Percentiles rank a stretch among this genome's conserved stretches.
These are phyloP conservation scores for Thielaviopsis ethacetica DNA, from an alignment of 2,329 filamentous ascomycete species.

Conservation along the genomic window DNA sequence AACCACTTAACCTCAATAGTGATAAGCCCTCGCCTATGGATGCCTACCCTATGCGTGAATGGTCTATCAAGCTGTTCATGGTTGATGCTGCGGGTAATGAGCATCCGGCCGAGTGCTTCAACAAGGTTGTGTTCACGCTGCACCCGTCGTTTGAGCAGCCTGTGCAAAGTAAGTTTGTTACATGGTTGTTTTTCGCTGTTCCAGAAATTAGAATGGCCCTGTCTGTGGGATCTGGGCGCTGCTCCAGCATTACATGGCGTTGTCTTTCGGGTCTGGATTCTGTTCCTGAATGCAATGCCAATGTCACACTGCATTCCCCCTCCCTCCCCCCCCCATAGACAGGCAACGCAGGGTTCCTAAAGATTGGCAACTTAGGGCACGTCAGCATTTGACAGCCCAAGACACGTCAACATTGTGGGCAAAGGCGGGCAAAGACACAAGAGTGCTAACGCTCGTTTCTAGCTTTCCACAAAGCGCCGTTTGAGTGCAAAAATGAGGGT, in stretches of 20 bases:
- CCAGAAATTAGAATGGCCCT: slow-evolving; percentile 12
- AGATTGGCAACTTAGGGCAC: too few species aligned
- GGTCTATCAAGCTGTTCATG: slow-evolving; percentile 75
- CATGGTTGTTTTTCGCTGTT: not conserved
- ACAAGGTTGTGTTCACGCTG: slow-evolving; percentile 81
- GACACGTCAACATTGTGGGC: too few species aligned
- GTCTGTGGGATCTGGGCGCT: too few species aligned
- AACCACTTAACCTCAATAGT: slow-evolving; percentile 29
- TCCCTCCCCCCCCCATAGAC: too few species aligned
- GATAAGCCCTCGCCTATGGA: slow-evolving; percentile 68
- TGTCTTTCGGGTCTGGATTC: too few species aligned
- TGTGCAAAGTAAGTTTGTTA: slow-evolving; percentile 56
- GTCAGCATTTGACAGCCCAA: too few species aligned
- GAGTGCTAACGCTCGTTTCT: not conserved
- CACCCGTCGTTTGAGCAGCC: slow-evolving; percentile 88
- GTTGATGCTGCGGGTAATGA: slow-evolving; percentile 77
- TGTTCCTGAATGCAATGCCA: too few species aligned
- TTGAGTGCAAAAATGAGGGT: slow-evolving; percentile 80
- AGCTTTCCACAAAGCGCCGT: slow-evolving; percentile 75
- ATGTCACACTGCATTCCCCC: too few species aligned
- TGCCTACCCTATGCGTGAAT: slow-evolving; percentile 82
- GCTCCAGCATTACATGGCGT: too few species aligned
- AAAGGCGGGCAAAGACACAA: too few species aligned
- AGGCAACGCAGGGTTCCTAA: too few species aligned
- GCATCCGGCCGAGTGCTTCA: slow-evolving; percentile 68